These are phyloP conservation scores for Tylopilus sp. DNA, from an alignment of 768 basidiomycete species.

Conservation along the genomic window DNA sequence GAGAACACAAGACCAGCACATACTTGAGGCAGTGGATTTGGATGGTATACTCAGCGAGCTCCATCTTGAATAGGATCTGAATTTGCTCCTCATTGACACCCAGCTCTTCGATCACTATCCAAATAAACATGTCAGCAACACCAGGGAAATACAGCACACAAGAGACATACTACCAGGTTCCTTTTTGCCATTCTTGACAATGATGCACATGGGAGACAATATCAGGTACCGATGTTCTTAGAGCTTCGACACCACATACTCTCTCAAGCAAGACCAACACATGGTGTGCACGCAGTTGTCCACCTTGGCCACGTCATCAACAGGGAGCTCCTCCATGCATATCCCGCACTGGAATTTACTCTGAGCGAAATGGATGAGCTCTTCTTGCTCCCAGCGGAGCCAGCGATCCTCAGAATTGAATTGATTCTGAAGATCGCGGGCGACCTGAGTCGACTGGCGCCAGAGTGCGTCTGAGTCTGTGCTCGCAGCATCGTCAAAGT, in stretches of 20 bases:
- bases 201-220: conserved; percentile 54
- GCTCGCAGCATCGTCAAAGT: background rate
- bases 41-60: no score
- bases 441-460: no score
- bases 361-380: no score
- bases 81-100: conserved; percentile 44
- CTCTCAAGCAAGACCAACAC: conserved; percentile 51
- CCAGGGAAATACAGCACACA: background rate
- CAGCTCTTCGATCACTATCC: conserved; percentile 44
- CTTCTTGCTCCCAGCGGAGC: conserved; percentile 36
- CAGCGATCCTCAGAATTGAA: conserved; percentile 40
- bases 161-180: conserved; percentile 33
- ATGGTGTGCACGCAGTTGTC: no score
- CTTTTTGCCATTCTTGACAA: no score
- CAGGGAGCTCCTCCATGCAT: no score
- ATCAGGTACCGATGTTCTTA: no score
- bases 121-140: background rate
- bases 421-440: conserved; percentile 32
- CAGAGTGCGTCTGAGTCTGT: conserved; percentile 7
- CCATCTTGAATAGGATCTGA: conserved; percentile 40
- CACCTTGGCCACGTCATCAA: no score
- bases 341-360: no score
- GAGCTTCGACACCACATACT: conserved; percentile 47
- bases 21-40: conserved; percentile 58
- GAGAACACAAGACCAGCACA: background rate